A percentile compares a stretch with the other conserved stretches of the same genome.
phyloP scores from a whole-genome alignment of 23 red algal species.

The Gracilaria gracilis region DNA sequence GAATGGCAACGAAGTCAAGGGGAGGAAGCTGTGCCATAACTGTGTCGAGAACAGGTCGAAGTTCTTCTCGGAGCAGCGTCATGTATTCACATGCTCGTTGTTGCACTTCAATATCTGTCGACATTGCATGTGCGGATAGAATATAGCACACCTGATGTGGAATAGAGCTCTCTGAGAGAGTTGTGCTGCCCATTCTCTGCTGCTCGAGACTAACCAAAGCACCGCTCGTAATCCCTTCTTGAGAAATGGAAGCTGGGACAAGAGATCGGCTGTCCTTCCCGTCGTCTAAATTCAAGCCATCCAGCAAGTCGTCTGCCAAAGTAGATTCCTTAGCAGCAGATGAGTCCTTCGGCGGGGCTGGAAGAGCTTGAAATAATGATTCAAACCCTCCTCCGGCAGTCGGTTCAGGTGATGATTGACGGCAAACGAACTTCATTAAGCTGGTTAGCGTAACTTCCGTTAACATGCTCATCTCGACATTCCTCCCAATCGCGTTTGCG shows the following conservation, averaged over 20 bases:
- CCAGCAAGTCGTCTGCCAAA: slow-evolving; percentile 23
- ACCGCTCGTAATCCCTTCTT: background rate
- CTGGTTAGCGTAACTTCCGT: slow-evolving; percentile 57
- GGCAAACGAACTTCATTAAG: slow-evolving; percentile 61
- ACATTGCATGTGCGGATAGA: slow-evolving; percentile 35
- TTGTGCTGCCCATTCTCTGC: background rate
- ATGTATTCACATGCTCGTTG: slow-evolving; percentile 91
- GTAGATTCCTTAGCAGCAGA: slow-evolving; percentile 13
- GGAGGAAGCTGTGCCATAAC: slow-evolving; percentile 78
- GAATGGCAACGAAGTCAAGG: slow-evolving; percentile 68
- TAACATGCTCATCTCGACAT: slow-evolving; percentile 35
- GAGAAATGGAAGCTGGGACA: slow-evolving; percentile 18
- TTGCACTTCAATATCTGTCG: slow-evolving; percentile 74
- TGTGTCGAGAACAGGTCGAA: slow-evolving; percentile 11
- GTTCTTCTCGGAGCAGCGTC: slow-evolving; percentile 55
- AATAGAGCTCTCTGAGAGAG: background rate
- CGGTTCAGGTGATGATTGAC: slow-evolving; percentile 18
- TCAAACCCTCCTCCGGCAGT: background rate
- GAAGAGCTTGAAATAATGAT: slow-evolving; percentile 23
- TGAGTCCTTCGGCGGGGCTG: background rate
- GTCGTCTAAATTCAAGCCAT: slow-evolving; percentile 40
- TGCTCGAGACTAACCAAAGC: slow-evolving; percentile 8
- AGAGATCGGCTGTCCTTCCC: slow-evolving; percentile 5
- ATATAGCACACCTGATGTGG: slow-evolving; percentile 54
- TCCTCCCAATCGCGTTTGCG: background rate